These are phyloP conservation scores for Malus fusca DNA, from an alignment of 306 rosid genomes.

Conservation along the genomic window DNA sequence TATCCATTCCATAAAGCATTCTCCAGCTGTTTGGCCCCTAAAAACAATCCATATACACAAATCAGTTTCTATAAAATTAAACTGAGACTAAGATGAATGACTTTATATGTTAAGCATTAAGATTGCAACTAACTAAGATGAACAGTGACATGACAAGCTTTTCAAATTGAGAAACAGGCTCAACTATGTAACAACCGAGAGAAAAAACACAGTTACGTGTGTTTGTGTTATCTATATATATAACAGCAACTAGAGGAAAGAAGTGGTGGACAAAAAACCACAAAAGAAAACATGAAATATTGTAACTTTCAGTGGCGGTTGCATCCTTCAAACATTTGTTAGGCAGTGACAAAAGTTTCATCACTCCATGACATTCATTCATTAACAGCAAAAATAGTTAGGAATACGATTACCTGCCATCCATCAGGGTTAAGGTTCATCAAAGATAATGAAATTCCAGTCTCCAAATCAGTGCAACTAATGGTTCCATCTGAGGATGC, in stretches of 20 bases:
- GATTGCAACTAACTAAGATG: neutral
- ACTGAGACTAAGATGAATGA: neutral
- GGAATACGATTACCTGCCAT: conserved; percentile 59
- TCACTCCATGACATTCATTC: neutral
- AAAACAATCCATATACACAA: conserved; percentile 5
- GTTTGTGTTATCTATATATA: too few species aligned
- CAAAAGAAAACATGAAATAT: neutral
- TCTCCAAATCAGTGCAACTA: conserved; percentile 72
- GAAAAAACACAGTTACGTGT: neutral
- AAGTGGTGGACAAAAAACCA: neutral
- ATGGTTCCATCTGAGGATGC: conserved; percentile 92
- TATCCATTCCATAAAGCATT: conserved; percentile 96
- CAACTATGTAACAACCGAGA: neutral
- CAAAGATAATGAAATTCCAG: conserved; percentile 60
- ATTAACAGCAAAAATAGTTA: neutral
- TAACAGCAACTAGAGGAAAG: too few species aligned
- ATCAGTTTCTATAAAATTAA: neutral
- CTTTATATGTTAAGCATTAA: neutral
- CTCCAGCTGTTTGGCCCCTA: conserved; percentile 74
- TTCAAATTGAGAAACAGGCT: neutral
- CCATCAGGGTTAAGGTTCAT: conserved; percentile 82
- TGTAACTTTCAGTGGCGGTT: neutral
- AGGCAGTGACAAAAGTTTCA: neutral
- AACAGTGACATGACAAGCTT: neutral
- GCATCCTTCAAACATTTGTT: neutral